Evolutionary conservation across 768 basidiomycete species (phyloP), one percentile per base, ranked within the genome.

Genomic region (Mrakia frigida): DNA sequence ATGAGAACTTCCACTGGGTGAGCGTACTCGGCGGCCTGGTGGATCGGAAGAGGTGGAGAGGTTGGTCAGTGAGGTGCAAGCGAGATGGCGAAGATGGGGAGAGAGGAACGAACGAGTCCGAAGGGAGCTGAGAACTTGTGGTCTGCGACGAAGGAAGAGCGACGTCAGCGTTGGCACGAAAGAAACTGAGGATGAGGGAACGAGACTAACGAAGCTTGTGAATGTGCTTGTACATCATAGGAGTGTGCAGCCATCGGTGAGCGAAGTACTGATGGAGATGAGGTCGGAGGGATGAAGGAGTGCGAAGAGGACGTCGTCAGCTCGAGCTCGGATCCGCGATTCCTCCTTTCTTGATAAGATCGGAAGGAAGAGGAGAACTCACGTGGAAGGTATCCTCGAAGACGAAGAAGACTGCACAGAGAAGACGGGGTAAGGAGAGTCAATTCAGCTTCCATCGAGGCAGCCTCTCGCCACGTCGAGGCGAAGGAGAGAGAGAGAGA

Each of bases 121-220:
- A 98, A 97, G 0, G 97, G 97, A 25, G 96, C 96, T 13, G 91
- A 91, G 84, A 93, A 97, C 82, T 94, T 93, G 88, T 98, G 97
- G 83, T 99, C 56, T 56, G 56, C 23, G 56, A 50, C 23, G 56
- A 56, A 28, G 56, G 56, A 56, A 28, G 56, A 23, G 16, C 16
- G 50, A 52, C 16, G 56, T 56, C 7, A 56, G n/a, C 56, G n/a
- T 18, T 11, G 18, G 25, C 11, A 21, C 52, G 18, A 7, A 56
- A 56, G 56, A 6, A 2, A 1, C 0, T 13, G 56, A 56, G 56
- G 25, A 25, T 2, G n/a, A 23, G 6, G n/a, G 53, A n/a, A 3
- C 6, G n/a, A 0, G n/a, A 56, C 56, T 28, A 1, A 56, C 56
- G 97, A 50, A 98, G 87, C 85, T 97, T 96, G 88, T 97, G 94